Conservation (phyloP, 1,284 basidiomycete species). For the Neolentinus lepideus region DNA sequence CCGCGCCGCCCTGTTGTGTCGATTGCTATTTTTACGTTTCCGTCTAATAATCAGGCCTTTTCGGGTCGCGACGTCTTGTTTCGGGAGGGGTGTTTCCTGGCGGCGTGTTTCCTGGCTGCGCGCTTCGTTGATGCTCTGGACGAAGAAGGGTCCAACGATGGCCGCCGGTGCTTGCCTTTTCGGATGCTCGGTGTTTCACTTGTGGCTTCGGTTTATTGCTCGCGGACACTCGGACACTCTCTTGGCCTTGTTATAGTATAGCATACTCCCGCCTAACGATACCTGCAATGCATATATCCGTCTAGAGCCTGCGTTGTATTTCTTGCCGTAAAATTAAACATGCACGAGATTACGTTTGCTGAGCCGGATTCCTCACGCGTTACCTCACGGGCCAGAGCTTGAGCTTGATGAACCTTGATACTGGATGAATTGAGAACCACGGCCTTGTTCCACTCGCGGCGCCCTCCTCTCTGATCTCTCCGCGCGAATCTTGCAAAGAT, state of each 20-base stretch:
- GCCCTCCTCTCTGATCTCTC: neutral
- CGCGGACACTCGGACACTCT: too few species aligned
- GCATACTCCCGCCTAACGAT: neutral
- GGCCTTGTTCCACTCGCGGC: neutral
- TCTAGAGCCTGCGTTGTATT: neutral
- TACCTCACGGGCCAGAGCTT: neutral
- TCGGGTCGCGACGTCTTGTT: neutral
- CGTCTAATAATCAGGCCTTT: neutral
- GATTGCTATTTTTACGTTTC: neutral
- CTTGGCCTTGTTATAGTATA: too few species aligned
- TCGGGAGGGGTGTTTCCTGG: too few species aligned
- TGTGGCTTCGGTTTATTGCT: neutral
- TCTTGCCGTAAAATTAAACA: neutral
- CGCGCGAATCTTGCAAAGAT: neutral
- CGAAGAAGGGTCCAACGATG: too few species aligned
- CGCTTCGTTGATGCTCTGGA: too few species aligned
- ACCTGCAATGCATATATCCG: neutral
- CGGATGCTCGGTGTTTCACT: neutral
- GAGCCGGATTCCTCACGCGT: too few species aligned
- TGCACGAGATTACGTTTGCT: neutral
- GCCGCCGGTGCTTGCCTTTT: neutral
- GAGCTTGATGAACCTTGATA: constrained; percentile 1
- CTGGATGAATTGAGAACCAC: neutral
- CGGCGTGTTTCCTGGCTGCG: too few species aligned
- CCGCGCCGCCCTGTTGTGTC: neutral